Evolutionary conservation across 352 stramenopile genomes (phyloP).

Genomic region (Globisporangium nagaii): DNA sequence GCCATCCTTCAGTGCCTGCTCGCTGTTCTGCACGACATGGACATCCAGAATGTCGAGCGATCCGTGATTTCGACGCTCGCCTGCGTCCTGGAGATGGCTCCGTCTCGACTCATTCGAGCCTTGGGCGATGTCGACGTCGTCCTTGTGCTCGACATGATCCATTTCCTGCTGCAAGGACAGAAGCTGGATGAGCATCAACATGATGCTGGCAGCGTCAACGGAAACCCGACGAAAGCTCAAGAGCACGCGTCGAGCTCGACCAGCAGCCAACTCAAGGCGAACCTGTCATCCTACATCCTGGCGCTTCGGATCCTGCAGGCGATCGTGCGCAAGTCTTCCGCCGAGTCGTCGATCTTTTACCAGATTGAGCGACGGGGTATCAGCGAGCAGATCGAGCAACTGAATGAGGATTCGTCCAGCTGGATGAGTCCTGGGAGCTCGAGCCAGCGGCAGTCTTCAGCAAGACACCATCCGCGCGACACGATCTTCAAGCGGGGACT

Average conservation of each 20-base stretch:
- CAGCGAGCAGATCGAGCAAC: slow-evolving; percentile 58
- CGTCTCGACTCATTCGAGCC: slow-evolving; percentile 40
- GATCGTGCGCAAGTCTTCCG: slow-evolving; percentile 53
- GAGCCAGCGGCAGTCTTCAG: slow-evolving; percentile 8
- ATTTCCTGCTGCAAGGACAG: slow-evolving; percentile 59
- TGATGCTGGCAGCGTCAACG: not conserved
- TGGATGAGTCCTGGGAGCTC: slow-evolving; percentile 22
- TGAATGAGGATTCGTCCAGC: slow-evolving; percentile 36
- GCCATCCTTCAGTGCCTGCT: slow-evolving; percentile 44
- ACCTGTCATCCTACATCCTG: slow-evolving; percentile 61
- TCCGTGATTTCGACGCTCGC: slow-evolving; percentile 59
- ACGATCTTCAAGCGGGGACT: slow-evolving; percentile 56
- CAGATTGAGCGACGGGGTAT: slow-evolving; percentile 82
- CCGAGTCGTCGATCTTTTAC: slow-evolving; percentile 58
- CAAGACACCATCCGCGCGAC: slow-evolving; percentile 7
- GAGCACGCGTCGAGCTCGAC: not conserved
- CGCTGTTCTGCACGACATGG: slow-evolving; percentile 41
- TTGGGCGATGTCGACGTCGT: slow-evolving; percentile 51
- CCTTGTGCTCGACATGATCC: slow-evolving; percentile 61
- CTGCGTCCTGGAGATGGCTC: slow-evolving; percentile 68
- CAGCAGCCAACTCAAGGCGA: slow-evolving; percentile 20
- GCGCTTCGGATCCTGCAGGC: slow-evolving; percentile 69
- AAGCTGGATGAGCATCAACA: slow-evolving; percentile 4
- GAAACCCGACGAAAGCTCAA: not conserved
- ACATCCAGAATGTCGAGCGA: slow-evolving; percentile 66